Percentiles rank a stretch among this genome's conserved stretches.
These are phyloP conservation scores for Phoenix roebelenii DNA, from an alignment of 176 grass and related monocot species.

Conservation along the genomic window DNA sequence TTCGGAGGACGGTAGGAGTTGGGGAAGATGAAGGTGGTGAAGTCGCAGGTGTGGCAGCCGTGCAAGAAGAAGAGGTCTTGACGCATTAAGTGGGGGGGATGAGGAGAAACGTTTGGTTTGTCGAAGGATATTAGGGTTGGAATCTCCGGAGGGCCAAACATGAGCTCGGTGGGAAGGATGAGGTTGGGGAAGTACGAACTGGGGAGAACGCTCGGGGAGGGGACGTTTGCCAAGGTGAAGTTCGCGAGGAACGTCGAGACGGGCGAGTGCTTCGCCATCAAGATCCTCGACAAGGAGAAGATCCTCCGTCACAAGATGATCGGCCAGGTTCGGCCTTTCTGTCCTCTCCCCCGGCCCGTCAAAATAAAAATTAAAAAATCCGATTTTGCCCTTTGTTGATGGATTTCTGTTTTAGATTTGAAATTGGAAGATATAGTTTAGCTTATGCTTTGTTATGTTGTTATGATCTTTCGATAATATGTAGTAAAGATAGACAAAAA, in stretches of 20 bases:
- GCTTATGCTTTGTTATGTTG: no score
- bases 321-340: constrained; percentile 31
- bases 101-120: no score
- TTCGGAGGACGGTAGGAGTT: not conserved
- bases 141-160: constrained; percentile 6
- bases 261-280: constrained; percentile 78
- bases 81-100: not conserved
- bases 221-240: constrained; percentile 98
- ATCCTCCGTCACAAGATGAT: constrained; percentile 96
- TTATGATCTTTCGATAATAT: no score
- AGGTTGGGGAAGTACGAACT: constrained; percentile 94
- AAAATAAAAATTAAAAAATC: not conserved
- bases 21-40: constrained; percentile 1
- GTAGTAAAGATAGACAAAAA: no score
- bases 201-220: constrained; percentile 76
- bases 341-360: not conserved
- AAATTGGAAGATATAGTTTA: no score
- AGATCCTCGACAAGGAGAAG: constrained; percentile 98
- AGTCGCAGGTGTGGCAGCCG: constrained; percentile 18
- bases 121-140: no score
- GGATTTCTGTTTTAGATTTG: no score
- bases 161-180: constrained; percentile 45
- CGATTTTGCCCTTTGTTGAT: no score
- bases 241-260: constrained; percentile 83
- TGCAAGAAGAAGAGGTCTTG: constrained; percentile 7